These are phyloP conservation scores for Aspergillus brunneoviolaceus DNA, from an alignment of 2,329 filamentous ascomycete genomes.

Conservation along the genomic window DNA sequence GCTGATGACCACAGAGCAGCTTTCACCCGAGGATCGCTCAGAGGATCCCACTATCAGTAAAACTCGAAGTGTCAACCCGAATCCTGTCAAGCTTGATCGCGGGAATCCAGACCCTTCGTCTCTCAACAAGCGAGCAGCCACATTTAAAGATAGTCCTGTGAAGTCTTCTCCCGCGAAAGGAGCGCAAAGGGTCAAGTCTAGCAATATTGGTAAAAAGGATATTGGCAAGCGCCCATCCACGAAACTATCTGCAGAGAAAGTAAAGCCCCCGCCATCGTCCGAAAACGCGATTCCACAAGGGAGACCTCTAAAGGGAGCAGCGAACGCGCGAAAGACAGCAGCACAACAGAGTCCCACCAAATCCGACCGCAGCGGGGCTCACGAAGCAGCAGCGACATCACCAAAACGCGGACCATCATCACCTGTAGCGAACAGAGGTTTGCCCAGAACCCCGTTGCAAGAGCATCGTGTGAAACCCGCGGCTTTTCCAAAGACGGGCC, in stretches of 20 bases:
- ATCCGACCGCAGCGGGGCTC: conserved; percentile 11
- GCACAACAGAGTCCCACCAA: conserved; percentile 12
- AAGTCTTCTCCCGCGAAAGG: conserved; percentile 34
- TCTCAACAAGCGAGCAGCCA: not conserved
- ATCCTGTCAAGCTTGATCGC: not conserved
- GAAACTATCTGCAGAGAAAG: conserved; percentile 20
- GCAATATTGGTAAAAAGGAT: conserved; percentile 26
- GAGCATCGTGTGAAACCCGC: conserved; percentile 23
- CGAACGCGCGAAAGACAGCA: conserved; percentile 18
- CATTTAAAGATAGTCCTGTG: conserved; percentile 23
- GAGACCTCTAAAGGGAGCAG: conserved; percentile 22
- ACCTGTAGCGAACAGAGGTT: conserved; percentile 30
- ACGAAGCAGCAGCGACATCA: conserved; percentile 9
- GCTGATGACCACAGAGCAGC: conserved; percentile 20
- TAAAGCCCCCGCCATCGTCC: conserved; percentile 4
- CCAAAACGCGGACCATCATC: conserved; percentile 10
- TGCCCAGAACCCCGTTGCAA: conserved; percentile 30
- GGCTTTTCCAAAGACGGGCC: conserved; percentile 21
- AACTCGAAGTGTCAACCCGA: not conserved
- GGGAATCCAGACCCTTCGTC: not conserved
- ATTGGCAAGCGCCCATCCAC: conserved; percentile 20
- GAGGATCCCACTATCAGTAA: not conserved
- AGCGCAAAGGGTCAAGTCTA: conserved; percentile 35
- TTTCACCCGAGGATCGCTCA: conserved; percentile 9
- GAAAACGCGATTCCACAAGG: conserved; percentile 10